A percentile compares a stretch with the other conserved stretches of the same genome.
Evolutionary conservation across 768 basidiomycete species (phyloP).

Genomic region (Pisolithus marmoratus): DNA sequence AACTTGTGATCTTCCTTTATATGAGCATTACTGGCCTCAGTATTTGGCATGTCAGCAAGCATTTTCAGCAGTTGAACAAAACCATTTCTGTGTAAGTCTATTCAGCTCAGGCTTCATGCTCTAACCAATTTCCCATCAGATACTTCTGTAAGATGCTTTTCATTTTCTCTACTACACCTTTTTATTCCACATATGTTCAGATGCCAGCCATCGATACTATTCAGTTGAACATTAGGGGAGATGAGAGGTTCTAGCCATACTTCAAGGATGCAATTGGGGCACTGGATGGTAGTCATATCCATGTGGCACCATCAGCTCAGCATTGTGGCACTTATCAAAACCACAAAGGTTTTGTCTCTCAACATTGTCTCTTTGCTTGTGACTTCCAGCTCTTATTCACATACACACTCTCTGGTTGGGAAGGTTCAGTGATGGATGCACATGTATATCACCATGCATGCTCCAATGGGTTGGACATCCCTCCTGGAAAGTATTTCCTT

Average conservation of each 20-base stretch:
- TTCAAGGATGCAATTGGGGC: conserved; percentile 31
- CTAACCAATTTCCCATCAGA: too few relatives aligned
- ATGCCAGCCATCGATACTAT: conserved; percentile 11
- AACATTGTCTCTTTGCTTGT: conserved; percentile 13
- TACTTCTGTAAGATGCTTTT: too few relatives aligned
- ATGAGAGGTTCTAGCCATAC: conserved; percentile 27
- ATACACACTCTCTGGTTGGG: conserved; percentile 12
- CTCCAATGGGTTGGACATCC: too few relatives aligned
- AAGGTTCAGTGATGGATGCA: conserved; percentile 12
- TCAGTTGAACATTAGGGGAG: conserved; percentile 10
- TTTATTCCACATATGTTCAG: conserved; percentile 17
- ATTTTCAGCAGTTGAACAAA: conserved; percentile 35
- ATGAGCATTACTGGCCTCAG: conserved; percentile 24
- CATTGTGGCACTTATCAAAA: conserved; percentile 3
- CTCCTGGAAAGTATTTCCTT: too few relatives aligned
- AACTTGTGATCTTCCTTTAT: conserved; percentile 34
- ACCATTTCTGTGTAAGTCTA: too few relatives aligned
- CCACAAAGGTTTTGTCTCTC: conserved; percentile 8
- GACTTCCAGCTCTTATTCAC: conserved; percentile 12
- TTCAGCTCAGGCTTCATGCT: too few relatives aligned
- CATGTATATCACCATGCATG: conserved; percentile 6
- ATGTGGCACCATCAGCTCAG: conserved; percentile 14
- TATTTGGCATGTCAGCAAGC: conserved; percentile 25
- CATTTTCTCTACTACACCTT: conserved; percentile 19
- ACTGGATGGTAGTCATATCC: too few relatives aligned